Conservation (phyloP, 495 filamentous ascomycete genomes). For the Xylaria grammica region DNA sequence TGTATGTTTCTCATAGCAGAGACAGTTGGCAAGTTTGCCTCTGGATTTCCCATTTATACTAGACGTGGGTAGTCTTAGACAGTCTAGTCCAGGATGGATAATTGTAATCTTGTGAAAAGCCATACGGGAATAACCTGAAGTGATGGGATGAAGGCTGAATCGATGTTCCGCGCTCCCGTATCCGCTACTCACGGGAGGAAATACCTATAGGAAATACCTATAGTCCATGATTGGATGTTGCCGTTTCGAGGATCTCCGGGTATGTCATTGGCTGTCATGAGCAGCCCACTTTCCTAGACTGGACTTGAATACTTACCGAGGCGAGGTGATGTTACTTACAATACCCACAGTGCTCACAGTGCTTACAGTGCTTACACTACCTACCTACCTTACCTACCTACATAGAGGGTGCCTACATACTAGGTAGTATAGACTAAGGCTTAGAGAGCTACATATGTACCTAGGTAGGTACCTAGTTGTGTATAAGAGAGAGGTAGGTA, state of each 20-base stretch:
- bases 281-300: conserved; percentile 18
- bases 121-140: too few relatives aligned
- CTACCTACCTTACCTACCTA: too few relatives aligned
- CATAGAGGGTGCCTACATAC: too few relatives aligned
- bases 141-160: conserved; percentile 1
- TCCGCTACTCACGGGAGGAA: too few relatives aligned
- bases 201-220: not conserved
- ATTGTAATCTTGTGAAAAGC: not conserved
- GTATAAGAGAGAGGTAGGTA: too few relatives aligned
- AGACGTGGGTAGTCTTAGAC: too few relatives aligned
- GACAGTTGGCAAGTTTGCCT: not conserved
- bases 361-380: too few relatives aligned
- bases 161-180: not conserved
- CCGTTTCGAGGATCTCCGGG: not conserved
- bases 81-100: not conserved
- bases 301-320: not conserved
- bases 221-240: not conserved
- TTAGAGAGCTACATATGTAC: too few relatives aligned
- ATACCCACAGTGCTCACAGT: too few relatives aligned
- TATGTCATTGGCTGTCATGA: conserved; percentile 10
- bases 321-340: not conserved
- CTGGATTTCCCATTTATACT: too few relatives aligned
- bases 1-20: conserved; percentile 4
- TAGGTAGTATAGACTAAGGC: too few relatives aligned
- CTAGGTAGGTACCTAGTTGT: too few relatives aligned